Evolutionary conservation across 139 green algal genomes (phyloP).

Genomic region (Chlamydomonas sp.): DNA sequence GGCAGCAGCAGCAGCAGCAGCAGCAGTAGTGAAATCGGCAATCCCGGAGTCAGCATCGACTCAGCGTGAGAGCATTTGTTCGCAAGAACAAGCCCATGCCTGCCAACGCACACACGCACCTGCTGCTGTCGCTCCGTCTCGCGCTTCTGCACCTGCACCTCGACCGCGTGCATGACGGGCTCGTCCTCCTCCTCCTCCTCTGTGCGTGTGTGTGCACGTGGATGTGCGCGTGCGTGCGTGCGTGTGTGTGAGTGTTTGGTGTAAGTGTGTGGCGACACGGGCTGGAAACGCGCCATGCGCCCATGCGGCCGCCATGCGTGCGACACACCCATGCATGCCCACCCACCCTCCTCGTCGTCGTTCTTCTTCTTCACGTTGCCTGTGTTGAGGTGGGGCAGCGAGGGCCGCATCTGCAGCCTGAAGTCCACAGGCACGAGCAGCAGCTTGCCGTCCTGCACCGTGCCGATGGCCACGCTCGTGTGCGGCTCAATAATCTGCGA

Average conservation of each 20-base stretch:
- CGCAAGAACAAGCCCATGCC: no score
- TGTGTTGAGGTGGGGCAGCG: slow-evolving; percentile 58
- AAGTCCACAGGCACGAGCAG: slow-evolving; percentile 72
- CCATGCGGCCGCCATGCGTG: not conserved
- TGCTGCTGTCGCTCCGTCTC: slow-evolving; percentile 84
- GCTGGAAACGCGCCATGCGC: not conserved
- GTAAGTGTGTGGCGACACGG: not conserved
- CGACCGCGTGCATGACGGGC: slow-evolving; percentile 21
- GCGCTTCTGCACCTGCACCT: slow-evolving; percentile 56
- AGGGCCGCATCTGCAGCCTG: slow-evolving; percentile 70
- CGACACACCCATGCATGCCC: not conserved
- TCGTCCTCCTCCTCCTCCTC: slow-evolving; percentile 9
- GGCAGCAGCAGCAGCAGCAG: no score
- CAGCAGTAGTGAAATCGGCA: no score
- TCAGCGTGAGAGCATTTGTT: no score
- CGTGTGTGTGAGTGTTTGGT: not conserved
- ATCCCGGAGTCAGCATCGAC: no score
- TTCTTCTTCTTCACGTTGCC: slow-evolving; percentile 11
- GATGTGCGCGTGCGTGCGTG: no score
- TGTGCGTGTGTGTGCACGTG: no score
- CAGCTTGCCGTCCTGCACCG: slow-evolving; percentile 52
- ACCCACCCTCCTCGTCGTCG: slow-evolving; percentile 3
- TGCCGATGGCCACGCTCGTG: slow-evolving; percentile 45
- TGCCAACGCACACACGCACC: slow-evolving; percentile 9
- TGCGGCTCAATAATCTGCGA: slow-evolving; percentile 39